Conservation (phyloP, 805 yeast genomes). For the Suhomyces xylopsoci region DNA sequence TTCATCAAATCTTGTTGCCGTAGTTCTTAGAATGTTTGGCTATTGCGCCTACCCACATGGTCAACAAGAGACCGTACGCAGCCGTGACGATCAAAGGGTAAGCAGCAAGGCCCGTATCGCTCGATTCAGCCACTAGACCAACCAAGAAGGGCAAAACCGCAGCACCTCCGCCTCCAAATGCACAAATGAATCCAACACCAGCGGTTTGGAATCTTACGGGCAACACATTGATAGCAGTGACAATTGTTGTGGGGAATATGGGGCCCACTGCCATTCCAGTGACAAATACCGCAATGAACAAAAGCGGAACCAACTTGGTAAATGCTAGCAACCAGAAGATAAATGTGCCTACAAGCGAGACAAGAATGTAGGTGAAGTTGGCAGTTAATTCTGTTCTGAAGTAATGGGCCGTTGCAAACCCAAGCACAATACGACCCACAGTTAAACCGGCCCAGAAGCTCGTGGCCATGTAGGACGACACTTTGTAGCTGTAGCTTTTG, state of each 20-base stretch:
- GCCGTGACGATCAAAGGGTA: constrained; percentile 30
- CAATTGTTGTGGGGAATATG: constrained; percentile 64
- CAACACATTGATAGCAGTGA: constrained; percentile 57
- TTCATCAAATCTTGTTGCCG: neutral
- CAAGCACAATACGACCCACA: constrained; percentile 45
- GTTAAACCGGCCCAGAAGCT: constrained; percentile 53
- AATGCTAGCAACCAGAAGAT: constrained; percentile 33
- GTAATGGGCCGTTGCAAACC: constrained; percentile 50
- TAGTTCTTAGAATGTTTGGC: neutral
- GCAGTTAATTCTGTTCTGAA: constrained; percentile 49
- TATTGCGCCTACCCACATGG: constrained; percentile 21
- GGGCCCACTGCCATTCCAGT: constrained; percentile 55
- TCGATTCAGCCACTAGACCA: constrained; percentile 46
- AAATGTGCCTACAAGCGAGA: constrained; percentile 28
- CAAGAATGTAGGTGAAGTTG: constrained; percentile 35
- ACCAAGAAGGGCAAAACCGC: constrained; percentile 67
- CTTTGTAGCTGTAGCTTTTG: constrained; percentile 30
- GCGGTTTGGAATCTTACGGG: constrained; percentile 60
- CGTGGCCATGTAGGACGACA: constrained; percentile 48
- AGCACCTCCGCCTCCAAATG: constrained; percentile 82
- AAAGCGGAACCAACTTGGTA: constrained; percentile 20
- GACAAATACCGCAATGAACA: constrained; percentile 34
- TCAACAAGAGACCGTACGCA: constrained; percentile 21
- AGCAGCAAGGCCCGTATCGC: constrained; percentile 28
- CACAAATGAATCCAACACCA: constrained; percentile 73